Evolutionary conservation across 2,329 filamentous ascomycete species (phyloP).

Genomic region (Metarhizium sp.): DNA sequence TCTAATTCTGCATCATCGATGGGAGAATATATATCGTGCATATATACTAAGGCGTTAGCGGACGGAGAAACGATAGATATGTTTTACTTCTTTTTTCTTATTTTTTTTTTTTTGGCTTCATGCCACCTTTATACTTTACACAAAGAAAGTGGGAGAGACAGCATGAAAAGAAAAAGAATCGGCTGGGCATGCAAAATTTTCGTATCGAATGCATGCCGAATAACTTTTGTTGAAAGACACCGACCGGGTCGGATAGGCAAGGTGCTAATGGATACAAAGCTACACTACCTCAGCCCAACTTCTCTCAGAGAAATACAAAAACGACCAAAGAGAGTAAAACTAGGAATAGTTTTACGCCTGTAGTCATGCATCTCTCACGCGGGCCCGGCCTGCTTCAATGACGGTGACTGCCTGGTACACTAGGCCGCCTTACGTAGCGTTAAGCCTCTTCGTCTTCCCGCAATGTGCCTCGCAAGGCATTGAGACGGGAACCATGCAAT

Average conservation of each 20-base stretch:
- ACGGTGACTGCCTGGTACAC: no score
- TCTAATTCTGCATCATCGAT: background rate
- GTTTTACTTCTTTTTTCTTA: background rate
- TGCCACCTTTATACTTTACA: background rate
- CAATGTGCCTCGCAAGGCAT: background rate
- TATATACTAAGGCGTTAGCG: conserved; percentile 8
- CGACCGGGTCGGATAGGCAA: background rate
- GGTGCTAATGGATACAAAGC: background rate
- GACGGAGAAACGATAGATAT: conserved; percentile 6
- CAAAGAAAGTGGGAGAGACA: background rate
- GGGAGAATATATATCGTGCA: conserved; percentile 5
- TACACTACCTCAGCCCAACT: background rate
- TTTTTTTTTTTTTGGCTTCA: conserved; percentile 1
- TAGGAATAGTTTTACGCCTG: background rate
- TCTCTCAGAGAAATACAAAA: background rate
- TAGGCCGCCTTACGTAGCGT: no score
- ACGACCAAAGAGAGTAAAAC: background rate
- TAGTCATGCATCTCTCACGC: background rate
- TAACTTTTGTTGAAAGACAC: background rate
- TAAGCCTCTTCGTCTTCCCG: background rate
- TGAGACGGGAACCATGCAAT: background rate
- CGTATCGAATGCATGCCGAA: background rate
- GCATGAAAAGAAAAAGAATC: background rate
- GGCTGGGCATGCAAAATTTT: background rate
- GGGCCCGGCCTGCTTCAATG: background rate